Conservation (phyloP, 192 early-diverging fungal genomes). For the Phlyctochytrium planicorne region DNA sequence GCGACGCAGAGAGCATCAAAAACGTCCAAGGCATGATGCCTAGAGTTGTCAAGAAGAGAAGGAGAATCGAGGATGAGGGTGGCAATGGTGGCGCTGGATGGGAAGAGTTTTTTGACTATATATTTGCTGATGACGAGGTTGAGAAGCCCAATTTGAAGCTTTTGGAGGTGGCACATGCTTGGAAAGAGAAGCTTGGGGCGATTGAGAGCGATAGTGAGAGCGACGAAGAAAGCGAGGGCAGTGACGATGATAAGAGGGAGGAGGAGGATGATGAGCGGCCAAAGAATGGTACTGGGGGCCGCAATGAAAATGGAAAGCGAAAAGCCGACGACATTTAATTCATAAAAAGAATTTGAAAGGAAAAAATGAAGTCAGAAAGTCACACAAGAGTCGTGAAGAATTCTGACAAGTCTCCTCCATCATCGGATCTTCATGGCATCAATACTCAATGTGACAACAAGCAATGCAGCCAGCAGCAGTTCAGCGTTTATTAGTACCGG, state of each 20-base stretch:
- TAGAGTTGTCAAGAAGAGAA: slow-evolving; percentile 85
- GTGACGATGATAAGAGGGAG: slow-evolving; percentile 20
- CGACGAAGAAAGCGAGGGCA: slow-evolving; percentile 30
- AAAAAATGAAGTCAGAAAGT: too few relatives aligned
- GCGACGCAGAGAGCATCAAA: slow-evolving; percentile 40
- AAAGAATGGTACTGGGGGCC: too few relatives aligned
- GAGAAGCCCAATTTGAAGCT: slow-evolving; percentile 87
- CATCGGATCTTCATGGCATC: too few relatives aligned
- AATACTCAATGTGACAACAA: too few relatives aligned
- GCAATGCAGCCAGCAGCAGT: too few relatives aligned
- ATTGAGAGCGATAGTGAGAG: slow-evolving; percentile 24
- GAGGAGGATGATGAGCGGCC: slow-evolving; percentile 28
- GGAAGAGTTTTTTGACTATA: slow-evolving; percentile 99
- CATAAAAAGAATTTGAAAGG: too few relatives aligned
- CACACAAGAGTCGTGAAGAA: too few relatives aligned
- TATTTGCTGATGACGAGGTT: slow-evolving; percentile 94
- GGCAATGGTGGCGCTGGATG: slow-evolving; percentile 59
- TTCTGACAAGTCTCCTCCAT: too few relatives aligned
- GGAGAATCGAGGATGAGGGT: slow-evolving; percentile 62
- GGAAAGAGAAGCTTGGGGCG: slow-evolving; percentile 36
- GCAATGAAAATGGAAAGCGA: background rate
- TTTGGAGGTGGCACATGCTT: slow-evolving; percentile 81
- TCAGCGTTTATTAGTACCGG: too few relatives aligned
- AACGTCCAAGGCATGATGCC: slow-evolving; percentile 78
- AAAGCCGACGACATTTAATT: too few relatives aligned